Evolutionary conservation across 768 basidiomycete genomes (phyloP).

Genomic region (Gymnopilus dilepis): DNA sequence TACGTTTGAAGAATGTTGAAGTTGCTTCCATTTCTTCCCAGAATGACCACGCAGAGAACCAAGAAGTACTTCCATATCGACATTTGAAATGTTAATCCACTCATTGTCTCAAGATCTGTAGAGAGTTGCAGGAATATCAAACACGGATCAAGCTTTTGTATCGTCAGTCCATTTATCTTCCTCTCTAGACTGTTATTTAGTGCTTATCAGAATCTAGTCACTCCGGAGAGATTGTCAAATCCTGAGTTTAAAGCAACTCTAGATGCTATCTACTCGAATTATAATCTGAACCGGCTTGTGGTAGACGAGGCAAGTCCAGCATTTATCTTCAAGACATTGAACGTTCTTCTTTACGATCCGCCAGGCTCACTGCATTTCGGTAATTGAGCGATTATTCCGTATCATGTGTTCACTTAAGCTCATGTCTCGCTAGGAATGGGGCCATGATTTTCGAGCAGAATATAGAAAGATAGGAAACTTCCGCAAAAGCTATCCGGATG

Average conservation of each 20-base stretch:
- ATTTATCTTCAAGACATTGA: not conserved
- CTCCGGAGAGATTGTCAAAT: constrained; percentile 74
- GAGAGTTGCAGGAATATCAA: constrained; percentile 67
- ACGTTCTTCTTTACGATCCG: not conserved
- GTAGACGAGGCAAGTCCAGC: constrained; percentile 70
- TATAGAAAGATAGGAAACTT: constrained; percentile 77
- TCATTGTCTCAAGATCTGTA: not conserved
- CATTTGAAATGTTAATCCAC: not conserved
- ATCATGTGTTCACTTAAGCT: not conserved
- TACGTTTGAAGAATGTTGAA: constrained; percentile 57
- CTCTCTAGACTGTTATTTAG: too few relatives aligned
- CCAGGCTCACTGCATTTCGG: constrained; percentile 86
- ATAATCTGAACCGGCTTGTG: constrained; percentile 72
- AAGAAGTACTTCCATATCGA: constrained; percentile 47
- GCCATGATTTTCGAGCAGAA: constrained; percentile 78
- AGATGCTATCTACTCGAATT: constrained; percentile 52
- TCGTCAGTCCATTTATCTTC: constrained; percentile 60
- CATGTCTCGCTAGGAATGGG: constrained; percentile 68
- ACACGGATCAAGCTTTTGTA: constrained; percentile 72
- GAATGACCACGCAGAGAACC: constrained; percentile 56
- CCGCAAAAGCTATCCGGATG: constrained; percentile 63
- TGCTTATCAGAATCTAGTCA: constrained; percentile 57
- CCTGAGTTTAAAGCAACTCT: constrained; percentile 59
- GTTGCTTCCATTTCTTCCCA: constrained; percentile 75
- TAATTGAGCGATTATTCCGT: constrained; percentile 28